phyloP scores from a whole-genome alignment of 169 alveolate species.

The Plasmodium yoelii region DNA sequence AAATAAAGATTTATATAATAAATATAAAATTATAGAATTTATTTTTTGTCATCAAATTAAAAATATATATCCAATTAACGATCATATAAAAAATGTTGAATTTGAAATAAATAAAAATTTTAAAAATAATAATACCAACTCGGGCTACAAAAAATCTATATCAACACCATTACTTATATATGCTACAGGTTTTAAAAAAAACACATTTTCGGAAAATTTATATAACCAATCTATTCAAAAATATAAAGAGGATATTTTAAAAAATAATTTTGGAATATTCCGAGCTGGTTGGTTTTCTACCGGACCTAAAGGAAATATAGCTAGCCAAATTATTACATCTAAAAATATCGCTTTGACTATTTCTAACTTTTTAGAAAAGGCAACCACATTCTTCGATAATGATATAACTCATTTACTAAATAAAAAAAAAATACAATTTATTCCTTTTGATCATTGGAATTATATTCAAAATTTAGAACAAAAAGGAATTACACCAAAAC shows the following conservation, averaged over 20 bases:
- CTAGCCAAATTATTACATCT: constrained; percentile 42
- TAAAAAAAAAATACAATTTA: constrained; percentile 24
- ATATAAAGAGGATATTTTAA: constrained; percentile 29
- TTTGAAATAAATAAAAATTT: constrained; percentile 41
- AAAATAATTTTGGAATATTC: constrained; percentile 33
- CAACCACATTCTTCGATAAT: constrained; percentile 30
- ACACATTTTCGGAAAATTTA: constrained; percentile 29
- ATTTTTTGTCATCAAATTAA: constrained; percentile 52
- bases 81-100: constrained; percentile 33
- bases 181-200: constrained; percentile 72
- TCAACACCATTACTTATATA: constrained; percentile 51
- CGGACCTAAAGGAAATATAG: constrained; percentile 74
- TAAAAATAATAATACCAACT: neutral
- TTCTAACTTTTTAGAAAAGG: constrained; percentile 46
- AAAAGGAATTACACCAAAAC: constrained; percentile 7
- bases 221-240: constrained; percentile 41
- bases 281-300: constrained; percentile 62
- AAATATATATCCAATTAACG: constrained; percentile 11
- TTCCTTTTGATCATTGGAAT: constrained; percentile 48
- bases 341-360: constrained; percentile 13
- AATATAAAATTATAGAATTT: constrained; percentile 56
- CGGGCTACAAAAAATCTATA: neutral
- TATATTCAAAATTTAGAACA: constrained; percentile 36
- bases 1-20: constrained; percentile 50
- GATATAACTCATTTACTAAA: constrained; percentile 40